Evolutionary conservation across 2,329 filamentous ascomycete genomes (phyloP).

Genomic region (Cladophialophora carrionii): DNA sequence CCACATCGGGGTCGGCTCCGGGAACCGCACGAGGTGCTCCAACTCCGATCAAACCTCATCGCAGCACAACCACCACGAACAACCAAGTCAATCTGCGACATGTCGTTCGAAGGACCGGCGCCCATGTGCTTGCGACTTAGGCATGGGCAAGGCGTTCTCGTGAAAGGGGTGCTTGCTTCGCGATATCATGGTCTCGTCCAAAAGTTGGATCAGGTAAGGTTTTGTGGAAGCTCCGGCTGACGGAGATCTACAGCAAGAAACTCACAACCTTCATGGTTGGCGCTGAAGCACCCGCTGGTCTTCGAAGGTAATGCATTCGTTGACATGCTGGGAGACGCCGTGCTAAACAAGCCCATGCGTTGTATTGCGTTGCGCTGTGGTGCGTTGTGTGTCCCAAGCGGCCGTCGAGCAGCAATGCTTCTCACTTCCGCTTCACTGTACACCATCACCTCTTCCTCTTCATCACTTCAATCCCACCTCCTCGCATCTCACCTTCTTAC

Average conservation of each 20-base stretch:
- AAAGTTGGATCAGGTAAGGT: background rate
- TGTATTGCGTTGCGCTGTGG: background rate
- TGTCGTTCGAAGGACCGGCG: background rate
- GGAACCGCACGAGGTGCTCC: background rate
- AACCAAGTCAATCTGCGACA: background rate
- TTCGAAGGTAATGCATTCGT: background rate
- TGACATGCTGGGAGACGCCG: background rate
- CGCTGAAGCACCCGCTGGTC: background rate
- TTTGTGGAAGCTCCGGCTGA: background rate
- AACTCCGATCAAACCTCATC: background rate
- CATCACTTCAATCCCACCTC: background rate
- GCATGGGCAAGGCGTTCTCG: background rate
- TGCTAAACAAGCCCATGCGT: background rate
- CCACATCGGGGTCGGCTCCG: background rate
- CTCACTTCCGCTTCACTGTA: background rate
- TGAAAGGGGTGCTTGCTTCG: background rate
- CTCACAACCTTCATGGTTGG: background rate
- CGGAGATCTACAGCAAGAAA: background rate
- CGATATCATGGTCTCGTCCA: background rate
- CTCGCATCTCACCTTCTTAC: background rate
- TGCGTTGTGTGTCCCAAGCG: background rate
- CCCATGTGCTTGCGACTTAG: background rate
- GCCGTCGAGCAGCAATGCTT: background rate
- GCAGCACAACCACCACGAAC: background rate
- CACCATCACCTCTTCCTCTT: background rate